Base-by-base conservation (phyloP, 108 stramenopile genomes). In the Skeletonema grethae region DNA sequence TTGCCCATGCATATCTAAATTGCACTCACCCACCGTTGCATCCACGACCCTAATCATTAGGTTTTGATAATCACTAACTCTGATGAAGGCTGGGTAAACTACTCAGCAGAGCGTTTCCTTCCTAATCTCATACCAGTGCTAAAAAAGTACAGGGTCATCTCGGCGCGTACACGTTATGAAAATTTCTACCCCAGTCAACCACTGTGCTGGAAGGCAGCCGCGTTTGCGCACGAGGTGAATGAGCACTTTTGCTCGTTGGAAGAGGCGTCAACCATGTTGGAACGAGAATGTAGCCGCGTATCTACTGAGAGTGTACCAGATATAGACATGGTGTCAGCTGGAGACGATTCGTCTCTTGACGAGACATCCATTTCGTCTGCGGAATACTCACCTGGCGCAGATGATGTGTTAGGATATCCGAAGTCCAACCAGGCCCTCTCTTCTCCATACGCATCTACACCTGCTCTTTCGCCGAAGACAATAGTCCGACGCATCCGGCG, bases 141-240 rank as follows among this genome's bases (percentile, higher is more conserved):
- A 20, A 69, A 74, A 5, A 84, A 85, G 48, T 89, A 92, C 67
- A 82, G 85, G 15, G 72, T 96, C 61, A 84, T 96, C 35, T 91
- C 90, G 18, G 93, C 95, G 12, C 76, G 95, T 63, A 94, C 95
- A 1, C 67, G 84, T 7, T 96, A 93, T 62, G 95, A 96, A 73
- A 77, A 82, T 18, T 94, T 94, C 67, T 96, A 94, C 72, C 95
- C 95, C 18, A 84, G 85, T 16, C 90, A 92, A 70, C 91, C 95
- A 4, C 79, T 94, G 7, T 96, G 95, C 70, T 96, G 95, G 95
- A 96, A 96, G 69, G 93, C 95, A 13, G 95, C 95, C 15, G 95
- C 95, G 34, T 96, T 96, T 81, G 95, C 95, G 3, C 93, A 96
- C 82, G 95, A 96, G 69, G 91, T 93, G 16, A 93, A 94, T 55